A percentile compares a stretch with the other conserved stretches of the same genome.
These are phyloP conservation scores for Emydomyces testavorans DNA, from an alignment of 2,329 filamentous ascomycete species.

Conservation along the genomic window DNA sequence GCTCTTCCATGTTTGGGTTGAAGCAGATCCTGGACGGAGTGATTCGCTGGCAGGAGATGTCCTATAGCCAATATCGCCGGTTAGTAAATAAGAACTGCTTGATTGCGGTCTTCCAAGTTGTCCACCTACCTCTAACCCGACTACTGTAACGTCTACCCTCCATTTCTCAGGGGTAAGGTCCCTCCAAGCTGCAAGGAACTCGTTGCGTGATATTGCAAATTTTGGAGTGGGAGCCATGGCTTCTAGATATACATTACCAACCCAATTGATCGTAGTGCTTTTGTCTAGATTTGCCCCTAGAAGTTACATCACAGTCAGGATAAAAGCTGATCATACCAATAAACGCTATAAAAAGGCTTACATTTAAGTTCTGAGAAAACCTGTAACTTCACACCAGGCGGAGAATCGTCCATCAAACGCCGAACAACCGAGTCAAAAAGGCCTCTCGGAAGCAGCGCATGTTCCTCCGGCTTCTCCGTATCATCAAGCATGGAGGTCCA, in stretches of 20 bases:
- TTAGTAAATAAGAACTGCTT: neutral
- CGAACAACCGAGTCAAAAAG: constrained; percentile 32
- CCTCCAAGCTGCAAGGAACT: constrained; percentile 33
- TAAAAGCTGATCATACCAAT: neutral
- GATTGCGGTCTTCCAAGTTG: neutral
- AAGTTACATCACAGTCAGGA: constrained; percentile 3
- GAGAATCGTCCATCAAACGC: constrained; percentile 25
- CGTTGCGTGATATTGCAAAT: constrained; percentile 24
- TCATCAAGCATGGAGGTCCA: constrained; percentile 33
- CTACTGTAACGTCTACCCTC: constrained; percentile 27
- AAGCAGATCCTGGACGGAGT: constrained; percentile 31
- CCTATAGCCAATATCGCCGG: constrained; percentile 16
- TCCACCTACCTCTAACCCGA: constrained; percentile 25
- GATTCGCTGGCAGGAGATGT: constrained; percentile 25
- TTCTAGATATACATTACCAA: constrained; percentile 33
- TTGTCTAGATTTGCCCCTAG: constrained; percentile 34
- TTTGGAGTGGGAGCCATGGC: constrained; percentile 25
- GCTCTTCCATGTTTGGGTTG: constrained; percentile 18
- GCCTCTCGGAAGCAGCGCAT: constrained; percentile 23
- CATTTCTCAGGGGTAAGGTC: constrained; percentile 36
- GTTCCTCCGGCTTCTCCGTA: constrained; percentile 20
- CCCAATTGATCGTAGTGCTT: constrained; percentile 26
- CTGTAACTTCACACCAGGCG: constrained; percentile 16
- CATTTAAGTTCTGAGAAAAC: constrained; percentile 26
- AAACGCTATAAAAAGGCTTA: constrained; percentile 20